A percentile compares a stretch with the other conserved stretches of the same genome.
These are phyloP conservation scores for Hemileccinum rubropunctum DNA, from an alignment of 768 basidiomycete species.

Conservation along the genomic window DNA sequence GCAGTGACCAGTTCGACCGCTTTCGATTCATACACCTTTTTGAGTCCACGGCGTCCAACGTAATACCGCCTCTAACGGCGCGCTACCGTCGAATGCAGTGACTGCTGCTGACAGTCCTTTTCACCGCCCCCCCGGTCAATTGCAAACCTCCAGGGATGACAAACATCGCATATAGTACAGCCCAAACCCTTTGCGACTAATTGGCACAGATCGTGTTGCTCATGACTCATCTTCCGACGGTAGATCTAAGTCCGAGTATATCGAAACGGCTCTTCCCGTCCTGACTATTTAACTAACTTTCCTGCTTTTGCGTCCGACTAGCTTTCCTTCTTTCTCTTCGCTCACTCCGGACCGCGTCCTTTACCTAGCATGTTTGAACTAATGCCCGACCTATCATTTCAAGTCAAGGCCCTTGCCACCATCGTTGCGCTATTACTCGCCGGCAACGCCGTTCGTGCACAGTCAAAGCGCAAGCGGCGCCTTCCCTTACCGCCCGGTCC, in stretches of 20 bases:
- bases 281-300: slow-evolving; percentile 9
- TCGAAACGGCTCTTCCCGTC: too few species aligned
- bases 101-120: too few species aligned
- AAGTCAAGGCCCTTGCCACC: slow-evolving; percentile 17
- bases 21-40: too few species aligned
- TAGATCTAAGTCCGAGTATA: too few species aligned
- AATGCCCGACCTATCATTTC: slow-evolving; percentile 4
- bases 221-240: too few species aligned
- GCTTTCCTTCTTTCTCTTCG: not conserved
- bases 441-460: slow-evolving; percentile 6
- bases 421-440: slow-evolving; percentile 18
- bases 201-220: too few species aligned
- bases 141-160: too few species aligned
- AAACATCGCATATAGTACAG: too few species aligned
- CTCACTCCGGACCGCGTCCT: too few species aligned
- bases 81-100: not conserved
- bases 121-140: slow-evolving; percentile 1
- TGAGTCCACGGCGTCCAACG: too few species aligned
- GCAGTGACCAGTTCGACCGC: too few species aligned
- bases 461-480: slow-evolving; percentile 6
- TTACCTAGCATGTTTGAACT: slow-evolving; percentile 7
- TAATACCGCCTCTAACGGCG: not conserved
- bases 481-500: slow-evolving; percentile 31
- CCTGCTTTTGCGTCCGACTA: not conserved
- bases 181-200: too few species aligned